Evolutionary conservation across 768 basidiomycete genomes (phyloP), one percentile per base, ranked within the genome.

Genomic region (Rhizopogon vulgaris): DNA sequence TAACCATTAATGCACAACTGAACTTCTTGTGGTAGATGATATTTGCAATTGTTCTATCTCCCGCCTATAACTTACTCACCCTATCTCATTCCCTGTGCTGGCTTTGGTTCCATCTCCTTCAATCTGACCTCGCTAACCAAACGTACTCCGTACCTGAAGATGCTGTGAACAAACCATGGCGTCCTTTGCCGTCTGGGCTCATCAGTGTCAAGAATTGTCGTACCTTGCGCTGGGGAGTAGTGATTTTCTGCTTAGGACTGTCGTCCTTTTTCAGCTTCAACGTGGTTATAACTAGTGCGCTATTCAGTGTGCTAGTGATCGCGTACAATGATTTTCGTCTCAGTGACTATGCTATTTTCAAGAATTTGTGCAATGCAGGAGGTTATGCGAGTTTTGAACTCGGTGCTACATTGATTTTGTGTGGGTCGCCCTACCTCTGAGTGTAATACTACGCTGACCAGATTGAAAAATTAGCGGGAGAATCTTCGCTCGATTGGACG

Each of bases 121-220:
- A 67, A 38, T 63, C 61, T 51, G 60, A 63, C 36, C 58, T 71
- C 38, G 67, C 71, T 7, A 71, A 71, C 52, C 72, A 71, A 39
- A 56, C 51, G 9, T 40, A 60, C 9, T 57, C 52, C 2, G 52
- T 55, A 0, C 48, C 62, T 12, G 71, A 73, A 49, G 71, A 72
- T 51, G 58, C 57, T 6, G 40, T 55, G 4, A 73, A 71, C 56
- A 68, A 67, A 52, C 64, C 69, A 11, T 69, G 66, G 66, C 56
- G 73, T 6, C 73, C 73, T 3, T 48, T 75, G 5, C 73, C 73
- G 7, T 56, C 73, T 0, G 60, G 66, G 10, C 62, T 68, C 8
- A 61, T 75, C 9, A 55, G 66, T 1, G 34, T 59, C 32, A 3
- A 27, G 3, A 39, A 56, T 1, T 61, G 69, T 4, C 38, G 51